These are phyloP conservation scores for Parsonsia alboflavescens DNA, from an alignment of 257 asterid genomes.

Conservation along the genomic window DNA sequence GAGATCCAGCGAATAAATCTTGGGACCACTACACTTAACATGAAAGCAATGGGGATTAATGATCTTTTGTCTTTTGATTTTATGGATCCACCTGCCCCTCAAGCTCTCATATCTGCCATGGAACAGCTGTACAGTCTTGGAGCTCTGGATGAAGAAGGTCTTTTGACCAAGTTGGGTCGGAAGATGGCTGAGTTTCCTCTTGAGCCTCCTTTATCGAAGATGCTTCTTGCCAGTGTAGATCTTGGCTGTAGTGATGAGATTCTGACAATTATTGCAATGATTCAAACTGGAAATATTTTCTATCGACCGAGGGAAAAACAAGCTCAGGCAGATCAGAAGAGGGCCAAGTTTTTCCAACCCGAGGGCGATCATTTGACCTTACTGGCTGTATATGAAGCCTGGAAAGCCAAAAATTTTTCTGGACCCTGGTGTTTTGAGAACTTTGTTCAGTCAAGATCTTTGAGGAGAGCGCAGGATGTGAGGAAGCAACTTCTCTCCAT, in stretches of 20 bases:
- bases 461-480: conserved; percentile 89
- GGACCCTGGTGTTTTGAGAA: conserved; percentile 96
- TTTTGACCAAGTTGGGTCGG: conserved; percentile 85
- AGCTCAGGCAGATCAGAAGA: conserved; percentile 90
- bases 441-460: conserved; percentile 77
- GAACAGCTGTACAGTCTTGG: conserved; percentile 90
- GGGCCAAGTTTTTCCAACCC: conserved; percentile 86
- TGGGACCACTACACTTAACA: conserved; percentile 67
- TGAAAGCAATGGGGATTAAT: conserved; percentile 97
- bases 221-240: conserved; percentile 93
- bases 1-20: conserved; percentile 96
- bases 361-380: conserved; percentile 91
- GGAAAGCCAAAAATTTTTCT: conserved; percentile 89
- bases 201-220: conserved; percentile 86
- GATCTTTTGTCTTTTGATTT: conserved; percentile 84
- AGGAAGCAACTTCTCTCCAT: conserved; percentile 83
- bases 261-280: conserved; percentile 85
- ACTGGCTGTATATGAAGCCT: conserved; percentile 91
- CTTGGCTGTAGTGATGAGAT: conserved; percentile 94
- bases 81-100: conserved; percentile 96
- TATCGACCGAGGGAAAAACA: conserved; percentile 95
- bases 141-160: conserved; percentile 91
- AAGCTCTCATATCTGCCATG: conserved; percentile 94
- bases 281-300: conserved; percentile 87
- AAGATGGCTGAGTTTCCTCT: conserved; percentile 98